Evolutionary conservation across 495 filamentous ascomycete species (phyloP).

Genomic region (Penicillium tannophilum): DNA sequence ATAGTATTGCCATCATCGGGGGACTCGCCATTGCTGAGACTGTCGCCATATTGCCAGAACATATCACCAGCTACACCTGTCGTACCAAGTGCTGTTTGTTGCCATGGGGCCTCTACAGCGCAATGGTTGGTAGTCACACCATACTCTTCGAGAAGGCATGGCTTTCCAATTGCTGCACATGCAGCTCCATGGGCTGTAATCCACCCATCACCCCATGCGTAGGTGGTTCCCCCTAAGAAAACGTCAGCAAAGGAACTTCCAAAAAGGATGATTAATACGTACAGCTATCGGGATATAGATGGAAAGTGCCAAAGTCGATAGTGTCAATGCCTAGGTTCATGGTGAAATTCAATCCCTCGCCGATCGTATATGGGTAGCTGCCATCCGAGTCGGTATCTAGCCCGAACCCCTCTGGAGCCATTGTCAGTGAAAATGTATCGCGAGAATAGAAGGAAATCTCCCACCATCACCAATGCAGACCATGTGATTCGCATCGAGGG

Average conservation of each 20-base stretch:
- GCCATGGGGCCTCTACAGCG: conserved; percentile 58
- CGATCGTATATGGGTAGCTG: conserved; percentile 60
- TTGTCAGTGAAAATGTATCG: background rate
- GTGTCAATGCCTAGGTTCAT: conserved; percentile 56
- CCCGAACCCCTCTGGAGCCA: conserved; percentile 41
- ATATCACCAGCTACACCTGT: conserved; percentile 57
- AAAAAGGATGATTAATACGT: conserved; percentile 15
- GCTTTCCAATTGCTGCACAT: conserved; percentile 59
- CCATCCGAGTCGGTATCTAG: conserved; percentile 42
- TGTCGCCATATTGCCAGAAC: conserved; percentile 68
- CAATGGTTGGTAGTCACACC: conserved; percentile 49
- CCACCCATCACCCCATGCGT: conserved; percentile 58
- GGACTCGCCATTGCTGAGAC: conserved; percentile 56
- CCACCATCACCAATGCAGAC: conserved; percentile 63
- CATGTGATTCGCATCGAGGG: conserved; percentile 63
- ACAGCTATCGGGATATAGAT: conserved; percentile 62
- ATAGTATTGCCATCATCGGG: conserved; percentile 64
- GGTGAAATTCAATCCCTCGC: conserved; percentile 67
- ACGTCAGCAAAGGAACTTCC: background rate
- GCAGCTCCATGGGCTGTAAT: conserved; percentile 60
- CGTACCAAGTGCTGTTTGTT: conserved; percentile 52
- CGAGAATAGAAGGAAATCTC: background rate
- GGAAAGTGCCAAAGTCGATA: conserved; percentile 69
- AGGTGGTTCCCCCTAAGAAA: conserved; percentile 44
- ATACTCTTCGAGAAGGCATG: conserved; percentile 72